Evolutionary conservation across 1,284 basidiomycete genomes (phyloP).

Genomic region (Tremellales sp.): DNA sequence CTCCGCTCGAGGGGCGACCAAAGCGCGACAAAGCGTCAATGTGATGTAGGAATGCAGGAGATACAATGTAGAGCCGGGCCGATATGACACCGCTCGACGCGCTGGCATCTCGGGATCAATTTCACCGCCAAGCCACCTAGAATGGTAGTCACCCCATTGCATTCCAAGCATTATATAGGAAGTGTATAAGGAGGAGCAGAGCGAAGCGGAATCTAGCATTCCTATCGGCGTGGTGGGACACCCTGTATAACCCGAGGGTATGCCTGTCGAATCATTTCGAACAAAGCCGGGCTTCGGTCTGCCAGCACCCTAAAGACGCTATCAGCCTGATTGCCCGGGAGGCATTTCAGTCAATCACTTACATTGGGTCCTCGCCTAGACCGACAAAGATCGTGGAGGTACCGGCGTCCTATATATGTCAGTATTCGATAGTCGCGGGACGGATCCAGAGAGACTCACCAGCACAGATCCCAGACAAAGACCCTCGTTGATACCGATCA

Average conservation of each 20-base stretch:
- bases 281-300: slow-evolving; percentile 64
- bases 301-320: slow-evolving; percentile 54
- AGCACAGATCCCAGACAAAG: slow-evolving; percentile 34
- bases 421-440: neutral
- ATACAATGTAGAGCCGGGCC: too few relatives aligned
- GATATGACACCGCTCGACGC: too few relatives aligned
- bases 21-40: too few relatives aligned
- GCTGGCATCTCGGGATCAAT: too few relatives aligned
- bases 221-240: slow-evolving; percentile 16
- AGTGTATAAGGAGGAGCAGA: neutral
- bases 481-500: slow-evolving; percentile 62
- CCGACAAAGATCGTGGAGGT: slow-evolving; percentile 84
- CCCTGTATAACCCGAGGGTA: slow-evolving; percentile 49
- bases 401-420: slow-evolving; percentile 49
- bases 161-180: neutral
- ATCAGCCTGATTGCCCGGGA: slow-evolving; percentile 2
- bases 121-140: too few relatives aligned
- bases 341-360: slow-evolving; percentile 5
- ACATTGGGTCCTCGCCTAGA: slow-evolving; percentile 71
- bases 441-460: slow-evolving; percentile 9
- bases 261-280: slow-evolving; percentile 44
- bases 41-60: too few relatives aligned
- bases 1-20: too few relatives aligned
- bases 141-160: too few relatives aligned
- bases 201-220: neutral